Evolutionary conservation across 441 rosid species (phyloP), one percentile per base, ranked within the genome.

Genomic region (Francoa sonchifolia): DNA sequence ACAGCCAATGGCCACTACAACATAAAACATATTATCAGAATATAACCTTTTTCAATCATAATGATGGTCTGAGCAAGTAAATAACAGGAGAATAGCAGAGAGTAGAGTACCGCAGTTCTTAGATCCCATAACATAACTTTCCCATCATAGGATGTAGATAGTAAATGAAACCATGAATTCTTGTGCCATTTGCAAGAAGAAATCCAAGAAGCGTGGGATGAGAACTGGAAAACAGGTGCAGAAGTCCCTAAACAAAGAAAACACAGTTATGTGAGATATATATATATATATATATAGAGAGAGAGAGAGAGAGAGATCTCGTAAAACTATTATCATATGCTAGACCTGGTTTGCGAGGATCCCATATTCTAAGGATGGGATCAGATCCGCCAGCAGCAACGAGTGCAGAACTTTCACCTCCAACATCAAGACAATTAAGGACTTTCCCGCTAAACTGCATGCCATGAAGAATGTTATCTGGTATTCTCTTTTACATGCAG

Each of bases 121-220:
- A 87, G 69, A 74, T 92, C 99, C 94, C 99, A 92, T 41, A 83
- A 58, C 97, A 87, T 92, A 58, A 92, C 73, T 77, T 87, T 87
- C 56, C 99, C 99, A 45, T 92, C 99, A 62, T 80, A 83, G 13
- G 94, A 87, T 40, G 97, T 80, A 13, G 99, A 73, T 31, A 92
- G 76, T 38, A 87, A 69, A 66, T 92, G 99, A 54, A 75, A 74
- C 75, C 73, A 68, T 7, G 97, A 83, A 47, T 62, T 61, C 9
- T 60, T 33, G 55, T 87, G 97, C 97, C 99, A 92, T 62, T 81
- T 87, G 80, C 94, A 83, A 14, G 92, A 69, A 0, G 97, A 81
- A 48, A 92, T 81, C 99, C 97, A 92, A 47, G 97, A 83, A 50
- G 53, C 26, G 68, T 92, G 97, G 29, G 97, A 79, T 44, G 86